Evolutionary conservation across 345 rosid species (phyloP), one percentile per base, ranked within the genome.

Genomic region (Dovyalis caffra): DNA sequence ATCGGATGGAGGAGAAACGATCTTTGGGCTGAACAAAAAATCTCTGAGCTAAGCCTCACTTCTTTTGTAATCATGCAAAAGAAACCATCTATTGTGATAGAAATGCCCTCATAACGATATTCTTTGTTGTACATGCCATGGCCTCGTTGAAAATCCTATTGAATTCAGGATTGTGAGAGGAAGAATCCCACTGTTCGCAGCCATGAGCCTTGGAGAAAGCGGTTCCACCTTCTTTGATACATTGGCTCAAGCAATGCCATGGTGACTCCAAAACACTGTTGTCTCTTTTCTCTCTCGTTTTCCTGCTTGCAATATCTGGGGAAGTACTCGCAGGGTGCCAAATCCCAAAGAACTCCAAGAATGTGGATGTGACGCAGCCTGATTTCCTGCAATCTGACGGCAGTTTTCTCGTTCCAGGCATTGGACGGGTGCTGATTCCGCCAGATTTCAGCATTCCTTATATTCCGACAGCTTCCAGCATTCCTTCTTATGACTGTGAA

Each of bases 341-440:
- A 32, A 61, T 80, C 70, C 86, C 89, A 3, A 35, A 76, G n/a
- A n/a, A n/a, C n/a, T n/a, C n/a, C n/a, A n/a, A n/a, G 79, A 75
- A 83, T 25, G 77, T 23, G 14, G 91, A 86, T 51, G 75, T 79
- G 79, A 90, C 87, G 76, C 91, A 89, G 79, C 93, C 96, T 28
- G 83, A 88, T 58, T 87, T 82, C 72, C 69, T 87, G 53, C 78
- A 77, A 45, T 72, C 80, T 31, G 88, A 78, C 79, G 74, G 43
- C 71, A 77, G 87, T 53, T 66, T 83, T 58, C 85, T 83, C 77
- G 86, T 92, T 83, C 95, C 93, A 10, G 93, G 93, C 70, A 66
- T 86, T 60, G 97, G 97, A 38, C 75, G 87, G 70, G 86, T 84
- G 62, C 26, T 82, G 78, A 65, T 86, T 63, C 97, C 96, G 20